These are phyloP conservation scores for Fonsecaea monophora DNA, from an alignment of 2,329 filamentous ascomycete genomes.

Conservation along the genomic window DNA sequence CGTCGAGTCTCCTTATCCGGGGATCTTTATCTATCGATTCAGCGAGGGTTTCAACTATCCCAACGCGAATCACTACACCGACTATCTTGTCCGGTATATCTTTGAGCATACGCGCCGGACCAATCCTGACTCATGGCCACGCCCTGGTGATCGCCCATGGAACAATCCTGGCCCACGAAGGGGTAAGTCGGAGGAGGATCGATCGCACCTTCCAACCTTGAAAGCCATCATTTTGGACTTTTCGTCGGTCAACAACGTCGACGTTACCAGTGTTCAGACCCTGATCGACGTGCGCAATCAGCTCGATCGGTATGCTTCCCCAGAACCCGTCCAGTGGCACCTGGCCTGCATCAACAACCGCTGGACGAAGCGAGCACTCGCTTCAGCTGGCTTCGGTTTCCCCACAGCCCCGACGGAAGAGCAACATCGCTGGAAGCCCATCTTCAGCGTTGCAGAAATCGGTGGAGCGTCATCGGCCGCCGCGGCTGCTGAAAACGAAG, in stretches of 20 bases:
- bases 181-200: slow-evolving; percentile 58
- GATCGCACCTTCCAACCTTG: slow-evolving; percentile 68
- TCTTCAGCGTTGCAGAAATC: slow-evolving; percentile 90
- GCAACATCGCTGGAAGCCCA: slow-evolving; percentile 83
- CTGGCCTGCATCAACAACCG: slow-evolving; percentile 91
- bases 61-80: slow-evolving; percentile 87
- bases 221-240: slow-evolving; percentile 95
- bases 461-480: slow-evolving; percentile 74
- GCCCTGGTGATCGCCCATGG: slow-evolving; percentile 84
- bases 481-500: slow-evolving; percentile 68
- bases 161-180: slow-evolving; percentile 83
- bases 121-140: slow-evolving; percentile 69
- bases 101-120: slow-evolving; percentile 77
- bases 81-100: slow-evolving; percentile 74
- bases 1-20: slow-evolving; percentile 82
- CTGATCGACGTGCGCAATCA: slow-evolving; percentile 95
- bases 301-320: slow-evolving; percentile 81
- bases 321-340: slow-evolving; percentile 90
- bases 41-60: slow-evolving; percentile 96
- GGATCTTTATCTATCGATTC: slow-evolving; percentile 95
- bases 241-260: slow-evolving; percentile 89
- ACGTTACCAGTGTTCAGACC: slow-evolving; percentile 89
- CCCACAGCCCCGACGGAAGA: slow-evolving; percentile 63
- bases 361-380: slow-evolving; percentile 91
- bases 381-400: slow-evolving; percentile 86